Percentiles rank a stretch among this genome's conserved stretches.
These are phyloP conservation scores for Clitoria ternatea DNA, from an alignment of 306 rosid genomes.

Conservation along the genomic window DNA sequence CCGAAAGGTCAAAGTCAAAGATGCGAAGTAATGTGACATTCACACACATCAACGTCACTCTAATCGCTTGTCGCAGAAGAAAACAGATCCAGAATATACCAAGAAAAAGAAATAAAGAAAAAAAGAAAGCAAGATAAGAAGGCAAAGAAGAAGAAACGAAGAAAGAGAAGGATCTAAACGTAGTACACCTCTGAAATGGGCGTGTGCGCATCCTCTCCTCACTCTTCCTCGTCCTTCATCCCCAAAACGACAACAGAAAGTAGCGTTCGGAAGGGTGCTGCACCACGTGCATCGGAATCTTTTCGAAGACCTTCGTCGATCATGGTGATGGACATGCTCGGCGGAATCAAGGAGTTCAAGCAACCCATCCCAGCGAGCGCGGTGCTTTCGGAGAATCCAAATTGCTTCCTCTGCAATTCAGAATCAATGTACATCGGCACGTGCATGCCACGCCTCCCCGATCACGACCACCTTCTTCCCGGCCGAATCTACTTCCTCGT, in stretches of 20 bases:
- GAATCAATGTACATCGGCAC: constrained; percentile 60
- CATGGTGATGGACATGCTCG: constrained; percentile 45
- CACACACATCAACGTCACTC: not conserved
- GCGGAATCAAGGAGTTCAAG: constrained; percentile 39
- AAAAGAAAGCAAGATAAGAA: not conserved
- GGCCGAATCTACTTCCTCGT: constrained; percentile 74
- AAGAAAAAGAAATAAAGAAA: not conserved
- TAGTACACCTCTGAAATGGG: constrained; percentile 41
- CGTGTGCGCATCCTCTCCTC: constrained; percentile 43
- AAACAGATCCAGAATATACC: constrained; percentile 5
- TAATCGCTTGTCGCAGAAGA: not conserved
- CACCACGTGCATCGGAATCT: constrained; percentile 19
- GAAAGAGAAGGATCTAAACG: not conserved
- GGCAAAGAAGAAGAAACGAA: not conserved
- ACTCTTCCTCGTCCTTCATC: not conserved
- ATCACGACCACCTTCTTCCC: constrained; percentile 47
- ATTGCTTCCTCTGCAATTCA: constrained; percentile 54
- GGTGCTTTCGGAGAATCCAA: constrained; percentile 37
- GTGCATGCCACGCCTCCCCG: constrained; percentile 46
- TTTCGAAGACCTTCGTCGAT: constrained; percentile 39
- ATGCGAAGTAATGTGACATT: not conserved
- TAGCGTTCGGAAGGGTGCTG: not conserved
- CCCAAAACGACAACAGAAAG: not conserved
- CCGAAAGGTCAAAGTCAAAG: constrained; percentile 21
- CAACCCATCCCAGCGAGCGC: constrained; percentile 40